Conservation (phyloP, 2,329 filamentous ascomycete genomes). For the Ophiostoma triangulosporum region DNA sequence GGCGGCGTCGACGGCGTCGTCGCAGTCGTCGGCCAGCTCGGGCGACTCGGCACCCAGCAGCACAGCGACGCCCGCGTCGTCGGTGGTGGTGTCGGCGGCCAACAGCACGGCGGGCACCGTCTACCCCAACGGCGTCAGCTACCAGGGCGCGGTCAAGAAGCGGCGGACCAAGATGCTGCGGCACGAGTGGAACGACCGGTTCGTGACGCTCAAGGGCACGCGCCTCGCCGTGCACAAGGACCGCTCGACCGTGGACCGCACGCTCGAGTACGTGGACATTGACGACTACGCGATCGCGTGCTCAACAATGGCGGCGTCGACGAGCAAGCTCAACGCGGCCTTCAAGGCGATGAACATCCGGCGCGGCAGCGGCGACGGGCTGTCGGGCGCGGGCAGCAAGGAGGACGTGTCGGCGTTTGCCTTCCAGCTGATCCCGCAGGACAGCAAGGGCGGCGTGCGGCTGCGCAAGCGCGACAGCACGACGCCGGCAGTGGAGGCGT, state of each 20-base stretch:
- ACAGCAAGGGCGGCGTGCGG: constrained; percentile 35
- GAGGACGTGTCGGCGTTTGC: constrained; percentile 56
- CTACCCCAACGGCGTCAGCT: constrained; percentile 26
- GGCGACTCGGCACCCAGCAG: background rate
- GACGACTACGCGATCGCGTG: constrained; percentile 83
- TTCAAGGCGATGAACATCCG: constrained; percentile 66
- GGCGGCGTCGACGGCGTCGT: constrained; percentile 10
- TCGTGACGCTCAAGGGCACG: constrained; percentile 71
- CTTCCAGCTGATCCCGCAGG: constrained; percentile 72
- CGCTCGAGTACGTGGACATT: constrained; percentile 70
- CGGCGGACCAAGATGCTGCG: constrained; percentile 78
- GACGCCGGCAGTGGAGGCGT: constrained; percentile 13
- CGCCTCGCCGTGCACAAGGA: constrained; percentile 65
- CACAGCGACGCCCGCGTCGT: constrained; percentile 8
- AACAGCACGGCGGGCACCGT: background rate
- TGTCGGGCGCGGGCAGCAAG: constrained; percentile 18
- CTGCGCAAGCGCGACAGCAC: constrained; percentile 41
- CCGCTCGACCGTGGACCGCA: constrained; percentile 33
- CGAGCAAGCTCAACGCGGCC: constrained; percentile 71
- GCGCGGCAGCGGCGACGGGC: constrained; percentile 23
- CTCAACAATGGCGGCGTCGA: constrained; percentile 58
- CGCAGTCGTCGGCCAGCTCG: constrained; percentile 12
- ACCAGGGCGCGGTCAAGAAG: constrained; percentile 88
- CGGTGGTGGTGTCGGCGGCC: constrained; percentile 4
- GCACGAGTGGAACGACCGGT: constrained; percentile 87